Base-by-base conservation (phyloP, 257 asterid species). In the Solanum paucissectum region DNA sequence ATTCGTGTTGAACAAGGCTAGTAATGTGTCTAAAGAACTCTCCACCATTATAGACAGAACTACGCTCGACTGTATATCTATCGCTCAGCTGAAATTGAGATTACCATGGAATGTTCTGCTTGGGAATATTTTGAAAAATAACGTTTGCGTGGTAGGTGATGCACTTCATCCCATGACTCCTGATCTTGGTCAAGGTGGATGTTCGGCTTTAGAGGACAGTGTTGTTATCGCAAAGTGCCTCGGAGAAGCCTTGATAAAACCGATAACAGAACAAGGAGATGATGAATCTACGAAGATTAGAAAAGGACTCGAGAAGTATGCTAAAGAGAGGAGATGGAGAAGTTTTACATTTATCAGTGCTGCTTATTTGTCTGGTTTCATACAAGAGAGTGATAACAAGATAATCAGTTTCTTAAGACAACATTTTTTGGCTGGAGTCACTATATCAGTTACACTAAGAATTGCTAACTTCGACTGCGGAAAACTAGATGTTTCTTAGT, bases 141-240 rank as follows among this genome's bases (percentile, higher is more conserved):
- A 92, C n/a, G 90, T 93, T 27, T 91, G 95, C 79, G 96, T 94
- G 5, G 95, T 87, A 1, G 98, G 98, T 10, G 97, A 94, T 69
- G 98, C 98, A 25, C 90, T 94, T 87, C 98, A 95, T 90, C 98
- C 98, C 16, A 93, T 95, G 98, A 94, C 98, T 36, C 95, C 98
- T 10, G 98, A 95, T 68, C 20, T 94, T 55, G 98, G 96, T 9
- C 98, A 95, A 87, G 98, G 98, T 75, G 98, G 97, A 13, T 94
- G 96, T 66, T 95, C 97, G 9, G 92, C 98, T 1, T 66, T 95
- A n/a, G 98, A 94, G 88, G 98, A 94, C 60, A 87, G 94, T 29
- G 71, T 94, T 2, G 90, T 95, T 88, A 95, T 95, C 27, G 96
- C 97, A 4, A 90, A 92, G 88, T 94, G 96, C 87, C 88, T 95